Base-by-base conservation (phyloP, 768 basidiomycete genomes). In the Lepiota venenata region DNA sequence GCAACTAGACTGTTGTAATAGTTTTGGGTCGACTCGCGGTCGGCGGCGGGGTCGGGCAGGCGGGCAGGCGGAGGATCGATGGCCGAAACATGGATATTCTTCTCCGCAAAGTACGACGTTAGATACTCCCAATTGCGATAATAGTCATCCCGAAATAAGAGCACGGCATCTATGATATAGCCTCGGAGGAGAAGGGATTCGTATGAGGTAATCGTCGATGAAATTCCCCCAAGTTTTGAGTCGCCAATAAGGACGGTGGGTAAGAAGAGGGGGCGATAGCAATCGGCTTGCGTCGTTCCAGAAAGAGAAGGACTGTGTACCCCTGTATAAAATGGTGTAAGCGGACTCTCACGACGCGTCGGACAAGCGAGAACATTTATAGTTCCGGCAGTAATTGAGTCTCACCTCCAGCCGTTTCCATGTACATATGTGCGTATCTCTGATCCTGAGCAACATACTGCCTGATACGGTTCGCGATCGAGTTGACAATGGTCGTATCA, bases 391-490 rank as follows among this genome's bases (percentile, higher is more conserved):
- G 12, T 36, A 38, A 52, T 7, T 22, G 15, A 10, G 16, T 35
- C 83, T 76, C 69, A 93, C 95, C 96, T 82, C 96, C 96, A 12
- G 95, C 96, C 8, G 96, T 95, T 70, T 98, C 96, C 43, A 98
- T 72, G 62, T 88, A 98, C 76, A 94, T 79, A 61, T 87, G 81
- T 2, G 78, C 74, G 11, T 60, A 62, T 9, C 61, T 61, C 2
- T 53, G 59, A 18, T 61, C 47, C 1, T 56, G 58, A 3, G 64
- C 59, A 1, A 85, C 84, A 62, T 81, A 81, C 21, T 68, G 57
- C 32, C 76, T 74, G n/a, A 91, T 81, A 60, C 88, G 79, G 36
- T 71, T 70, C 2, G 85, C 77, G 22, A 96, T 73, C 2, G 87
- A 75, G 45, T 78, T 77, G 25, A 89, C 73, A 39, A 94, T 79